A percentile compares a stretch with the other conserved stretches of the same genome.
These are phyloP conservation scores for Barbarea vulgaris DNA, from an alignment of 345 rosid species.

Conservation along the genomic window DNA sequence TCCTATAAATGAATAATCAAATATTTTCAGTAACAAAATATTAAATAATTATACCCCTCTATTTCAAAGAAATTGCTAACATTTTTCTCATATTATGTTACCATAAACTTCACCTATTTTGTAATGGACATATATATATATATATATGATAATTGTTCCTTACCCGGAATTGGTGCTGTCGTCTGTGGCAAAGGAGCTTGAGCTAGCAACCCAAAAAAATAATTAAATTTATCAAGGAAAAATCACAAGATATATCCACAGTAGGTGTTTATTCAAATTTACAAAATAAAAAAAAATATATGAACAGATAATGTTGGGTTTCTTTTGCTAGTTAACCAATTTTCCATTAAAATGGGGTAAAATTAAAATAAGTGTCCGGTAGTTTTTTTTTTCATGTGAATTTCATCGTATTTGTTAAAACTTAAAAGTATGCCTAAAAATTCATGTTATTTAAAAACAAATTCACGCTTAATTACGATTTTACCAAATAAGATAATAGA, in stretches of 20 bases:
- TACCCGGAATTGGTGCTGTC: conserved; percentile 13
- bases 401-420: too few species aligned
- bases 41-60: not conserved
- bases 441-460: too few species aligned
- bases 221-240: not conserved
- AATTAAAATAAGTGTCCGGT: too few species aligned
- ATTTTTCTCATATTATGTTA: not conserved
- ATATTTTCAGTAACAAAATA: not conserved
- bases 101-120: not conserved
- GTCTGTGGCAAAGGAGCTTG: conserved; percentile 10
- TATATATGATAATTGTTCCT: not conserved
- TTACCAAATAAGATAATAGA: too few species aligned
- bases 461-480: too few species aligned
- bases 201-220: not conserved
- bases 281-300: too few species aligned
- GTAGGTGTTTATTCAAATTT: not conserved
- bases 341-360: too few species aligned
- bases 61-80: not conserved
- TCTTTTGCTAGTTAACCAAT: too few species aligned
- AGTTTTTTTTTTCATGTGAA: too few species aligned
- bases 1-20: conserved; percentile 2
- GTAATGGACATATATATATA: not conserved
- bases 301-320: too few species aligned
- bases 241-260: not conserved
- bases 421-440: too few species aligned